Evolutionary conservation across 1,139 yeast genomes (phyloP).

Genomic region (Yarrowia galli): DNA sequence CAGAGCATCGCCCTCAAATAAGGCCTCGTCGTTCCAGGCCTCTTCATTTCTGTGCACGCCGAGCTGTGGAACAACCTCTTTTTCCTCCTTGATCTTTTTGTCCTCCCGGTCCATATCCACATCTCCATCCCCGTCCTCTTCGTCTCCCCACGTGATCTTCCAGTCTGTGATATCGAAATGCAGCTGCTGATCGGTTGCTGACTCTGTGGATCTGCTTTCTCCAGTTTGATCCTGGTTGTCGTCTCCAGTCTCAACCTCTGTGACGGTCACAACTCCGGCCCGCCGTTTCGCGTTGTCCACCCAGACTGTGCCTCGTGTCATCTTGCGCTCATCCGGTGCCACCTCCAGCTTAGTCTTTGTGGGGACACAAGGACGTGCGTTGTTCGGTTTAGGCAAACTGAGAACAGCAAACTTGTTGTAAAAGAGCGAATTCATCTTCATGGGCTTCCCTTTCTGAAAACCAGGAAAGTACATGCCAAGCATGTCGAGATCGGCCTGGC

Average conservation of each 20-base stretch:
- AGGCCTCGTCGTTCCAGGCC: conserved; percentile 69
- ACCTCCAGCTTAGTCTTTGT: conserved; percentile 54
- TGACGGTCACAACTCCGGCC: conserved; percentile 39
- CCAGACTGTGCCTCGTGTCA: conserved; percentile 43
- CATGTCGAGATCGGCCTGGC: conserved; percentile 46
- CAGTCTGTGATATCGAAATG: conserved; percentile 28
- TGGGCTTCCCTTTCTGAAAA: conserved; percentile 62
- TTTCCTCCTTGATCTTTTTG: background rate
- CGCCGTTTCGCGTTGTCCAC: conserved; percentile 28
- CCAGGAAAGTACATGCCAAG: conserved; percentile 63
- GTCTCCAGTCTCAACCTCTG: conserved; percentile 23
- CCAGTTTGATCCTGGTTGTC: background rate
- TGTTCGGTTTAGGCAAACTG: conserved; percentile 61
- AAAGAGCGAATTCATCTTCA: conserved; percentile 72
- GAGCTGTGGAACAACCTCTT: conserved; percentile 16
- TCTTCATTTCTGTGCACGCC: conserved; percentile 11
- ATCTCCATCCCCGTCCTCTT: conserved; percentile 14
- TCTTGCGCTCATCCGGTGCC: conserved; percentile 53
- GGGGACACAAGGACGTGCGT: conserved; percentile 68
- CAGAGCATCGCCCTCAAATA: conserved; percentile 74
- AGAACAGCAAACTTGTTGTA: conserved; percentile 67
- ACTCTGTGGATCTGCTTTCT: background rate
- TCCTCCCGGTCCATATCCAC: conserved; percentile 1
- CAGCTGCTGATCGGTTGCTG: conserved; percentile 34
- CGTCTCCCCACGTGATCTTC: conserved; percentile 35